Conservation (phyloP, 2,329 filamentous ascomycete genomes). For the Penicillium thymicola region DNA sequence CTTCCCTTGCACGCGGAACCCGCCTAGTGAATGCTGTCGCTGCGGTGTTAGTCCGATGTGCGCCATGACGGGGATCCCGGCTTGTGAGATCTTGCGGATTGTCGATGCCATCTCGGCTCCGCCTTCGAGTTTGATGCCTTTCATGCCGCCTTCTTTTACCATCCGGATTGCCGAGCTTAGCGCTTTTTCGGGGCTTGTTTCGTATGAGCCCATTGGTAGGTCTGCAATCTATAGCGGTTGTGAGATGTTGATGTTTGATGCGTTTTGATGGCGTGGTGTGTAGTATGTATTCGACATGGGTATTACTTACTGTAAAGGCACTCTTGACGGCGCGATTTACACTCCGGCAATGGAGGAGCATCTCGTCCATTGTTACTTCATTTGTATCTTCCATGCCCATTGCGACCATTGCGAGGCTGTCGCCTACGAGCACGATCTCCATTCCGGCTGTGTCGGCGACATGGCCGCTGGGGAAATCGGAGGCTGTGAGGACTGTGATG, state of each 20-base stretch:
- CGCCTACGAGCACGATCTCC: slow-evolving; percentile 86
- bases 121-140: slow-evolving; percentile 87
- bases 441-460: slow-evolving; percentile 89
- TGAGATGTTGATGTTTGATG: not conserved
- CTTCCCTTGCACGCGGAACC: slow-evolving; percentile 93
- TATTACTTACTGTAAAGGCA: slow-evolving; percentile 69
- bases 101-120: slow-evolving; percentile 82
- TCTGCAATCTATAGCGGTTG: slow-evolving; percentile 66
- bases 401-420: slow-evolving; percentile 94
- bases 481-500: slow-evolving; percentile 88
- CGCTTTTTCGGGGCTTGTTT: slow-evolving; percentile 81
- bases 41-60: slow-evolving; percentile 92
- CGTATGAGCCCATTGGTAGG: slow-evolving; percentile 93
- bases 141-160: slow-evolving; percentile 84
- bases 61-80: slow-evolving; percentile 89
- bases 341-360: slow-evolving; percentile 87
- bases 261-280: not conserved
- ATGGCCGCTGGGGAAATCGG: slow-evolving; percentile 90
- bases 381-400: slow-evolving; percentile 94
- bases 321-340: slow-evolving; percentile 77
- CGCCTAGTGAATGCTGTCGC: slow-evolving; percentile 85
- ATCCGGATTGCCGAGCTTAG: slow-evolving; percentile 80
- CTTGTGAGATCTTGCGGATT: slow-evolving; percentile 75
- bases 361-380: slow-evolving; percentile 87
- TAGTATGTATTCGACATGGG: not conserved